phyloP scores from a whole-genome alignment of 140 eudicot genomes.

The Cichorium intybus region DNA sequence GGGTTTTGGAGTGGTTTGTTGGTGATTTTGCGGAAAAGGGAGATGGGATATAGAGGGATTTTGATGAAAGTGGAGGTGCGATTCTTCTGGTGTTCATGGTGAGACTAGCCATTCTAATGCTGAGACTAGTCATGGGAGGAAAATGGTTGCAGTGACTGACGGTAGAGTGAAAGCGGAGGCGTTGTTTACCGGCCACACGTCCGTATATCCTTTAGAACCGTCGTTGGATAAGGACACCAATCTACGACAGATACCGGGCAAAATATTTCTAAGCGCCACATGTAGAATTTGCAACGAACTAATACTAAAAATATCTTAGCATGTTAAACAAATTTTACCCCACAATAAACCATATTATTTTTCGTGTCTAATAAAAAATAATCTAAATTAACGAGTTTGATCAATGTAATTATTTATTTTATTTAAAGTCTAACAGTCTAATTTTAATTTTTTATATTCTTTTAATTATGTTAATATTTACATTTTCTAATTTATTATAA shows the following conservation, averaged over 20 bases:
- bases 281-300: too few species aligned
- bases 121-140: conserved; percentile 47
- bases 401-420: too few species aligned
- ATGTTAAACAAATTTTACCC: too few species aligned
- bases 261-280: neutral
- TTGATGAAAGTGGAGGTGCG: conserved; percentile 26
- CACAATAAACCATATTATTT: too few species aligned
- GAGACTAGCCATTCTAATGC: conserved; percentile 34
- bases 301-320: too few species aligned
- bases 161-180: conserved; percentile 10
- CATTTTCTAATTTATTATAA: too few species aligned
- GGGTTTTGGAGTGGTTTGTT: conserved; percentile 11
- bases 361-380: too few species aligned
- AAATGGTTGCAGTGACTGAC: conserved; percentile 3
- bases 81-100: conserved; percentile 45
- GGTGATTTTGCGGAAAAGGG: conserved; percentile 29
- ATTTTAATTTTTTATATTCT: too few species aligned
- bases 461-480: too few species aligned
- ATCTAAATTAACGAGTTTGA: too few species aligned
- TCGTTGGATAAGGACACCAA: conserved; percentile 23
- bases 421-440: too few species aligned
- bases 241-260: neutral
- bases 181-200: conserved; percentile 29
- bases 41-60: conserved; percentile 42
- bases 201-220: neutral